Evolutionary conservation across 768 basidiomycete species (phyloP).

Genomic region (Leucocoprinus leucothites): DNA sequence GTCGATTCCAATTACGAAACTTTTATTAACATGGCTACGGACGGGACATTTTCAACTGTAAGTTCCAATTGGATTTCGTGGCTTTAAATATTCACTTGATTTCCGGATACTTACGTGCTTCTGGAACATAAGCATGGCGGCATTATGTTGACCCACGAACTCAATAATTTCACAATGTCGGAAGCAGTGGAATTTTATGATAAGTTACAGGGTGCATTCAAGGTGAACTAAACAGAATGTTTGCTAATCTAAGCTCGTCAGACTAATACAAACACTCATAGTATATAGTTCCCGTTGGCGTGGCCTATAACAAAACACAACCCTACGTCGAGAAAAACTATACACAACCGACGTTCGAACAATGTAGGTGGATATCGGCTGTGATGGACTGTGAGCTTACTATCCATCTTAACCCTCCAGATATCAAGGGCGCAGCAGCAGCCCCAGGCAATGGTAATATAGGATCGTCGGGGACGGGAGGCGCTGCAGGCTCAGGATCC

Average conservation of each 20-base stretch:
- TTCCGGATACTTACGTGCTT: background rate
- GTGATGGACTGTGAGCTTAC: too few relatives aligned
- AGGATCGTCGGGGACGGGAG: background rate
- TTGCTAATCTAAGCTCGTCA: background rate
- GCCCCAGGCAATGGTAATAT: background rate
- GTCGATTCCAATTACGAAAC: constrained; percentile 52
- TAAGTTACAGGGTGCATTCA: constrained; percentile 41
- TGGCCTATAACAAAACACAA: constrained; percentile 46
- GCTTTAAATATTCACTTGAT: background rate
- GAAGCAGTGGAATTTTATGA: constrained; percentile 52
- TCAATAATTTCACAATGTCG: constrained; percentile 61
- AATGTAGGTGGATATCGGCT: constrained; percentile 37
- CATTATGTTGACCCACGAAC: constrained; percentile 38
- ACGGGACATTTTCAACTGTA: constrained; percentile 39
- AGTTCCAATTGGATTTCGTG: constrained; percentile 3
- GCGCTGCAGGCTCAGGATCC: background rate
- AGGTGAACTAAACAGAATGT: constrained; percentile 21
- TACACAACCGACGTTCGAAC: constrained; percentile 38
- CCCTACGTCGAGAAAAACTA: constrained; percentile 51
- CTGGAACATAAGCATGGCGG: constrained; percentile 34
- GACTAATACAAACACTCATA: constrained; percentile 9
- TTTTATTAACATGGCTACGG: constrained; percentile 45
- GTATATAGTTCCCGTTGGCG: constrained; percentile 52
- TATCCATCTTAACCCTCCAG: background rate
- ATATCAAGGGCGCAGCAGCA: background rate